Percentiles rank a stretch among this genome's conserved stretches.
These are phyloP conservation scores for Phaffomyces thermotolerans DNA, from an alignment of 805 yeast species.

Conservation along the genomic window DNA sequence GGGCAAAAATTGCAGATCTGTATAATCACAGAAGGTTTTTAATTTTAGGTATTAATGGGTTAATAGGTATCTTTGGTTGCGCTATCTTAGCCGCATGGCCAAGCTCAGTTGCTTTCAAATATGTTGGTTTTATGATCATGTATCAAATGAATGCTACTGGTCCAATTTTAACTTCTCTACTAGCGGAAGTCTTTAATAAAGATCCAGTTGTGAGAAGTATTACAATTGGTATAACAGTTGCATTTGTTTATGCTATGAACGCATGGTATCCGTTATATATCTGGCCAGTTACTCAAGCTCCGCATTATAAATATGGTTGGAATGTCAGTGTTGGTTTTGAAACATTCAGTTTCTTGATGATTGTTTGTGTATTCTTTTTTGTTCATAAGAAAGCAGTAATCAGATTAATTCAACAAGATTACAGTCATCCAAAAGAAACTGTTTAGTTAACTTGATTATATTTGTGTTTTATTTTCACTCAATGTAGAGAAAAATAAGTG, in stretches of 20 bases:
- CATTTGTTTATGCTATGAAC: slow-evolving; percentile 34
- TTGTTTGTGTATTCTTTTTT: background rate
- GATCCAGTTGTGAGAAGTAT: slow-evolving; percentile 33
- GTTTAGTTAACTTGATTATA: no score
- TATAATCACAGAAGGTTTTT: slow-evolving; percentile 2
- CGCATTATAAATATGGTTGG: slow-evolving; percentile 34
- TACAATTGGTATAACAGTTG: slow-evolving; percentile 32
- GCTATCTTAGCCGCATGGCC: slow-evolving; percentile 6
- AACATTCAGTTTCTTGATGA: background rate
- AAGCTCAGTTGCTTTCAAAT: background rate
- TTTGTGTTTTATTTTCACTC: no score
- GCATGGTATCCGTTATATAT: slow-evolving; percentile 34
- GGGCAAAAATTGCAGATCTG: slow-evolving; percentile 8
- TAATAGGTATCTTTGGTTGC: slow-evolving; percentile 2
- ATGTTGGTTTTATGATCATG: slow-evolving; percentile 1
- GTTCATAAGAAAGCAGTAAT: background rate
- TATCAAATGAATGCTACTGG: slow-evolving; percentile 5
- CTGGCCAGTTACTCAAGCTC: slow-evolving; percentile 37
- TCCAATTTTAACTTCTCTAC: slow-evolving; percentile 1
- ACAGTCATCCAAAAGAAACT: no score
- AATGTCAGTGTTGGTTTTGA: slow-evolving; percentile 4
- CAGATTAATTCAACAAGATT: no score
- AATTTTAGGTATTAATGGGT: background rate
- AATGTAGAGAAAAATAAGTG: no score
- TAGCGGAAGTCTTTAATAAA: slow-evolving; percentile 10